Evolutionary conservation across 371 early-diverging fungal genomes (phyloP), one percentile per base, ranked within the genome.

Genomic region (Cladochytrium tenue): DNA sequence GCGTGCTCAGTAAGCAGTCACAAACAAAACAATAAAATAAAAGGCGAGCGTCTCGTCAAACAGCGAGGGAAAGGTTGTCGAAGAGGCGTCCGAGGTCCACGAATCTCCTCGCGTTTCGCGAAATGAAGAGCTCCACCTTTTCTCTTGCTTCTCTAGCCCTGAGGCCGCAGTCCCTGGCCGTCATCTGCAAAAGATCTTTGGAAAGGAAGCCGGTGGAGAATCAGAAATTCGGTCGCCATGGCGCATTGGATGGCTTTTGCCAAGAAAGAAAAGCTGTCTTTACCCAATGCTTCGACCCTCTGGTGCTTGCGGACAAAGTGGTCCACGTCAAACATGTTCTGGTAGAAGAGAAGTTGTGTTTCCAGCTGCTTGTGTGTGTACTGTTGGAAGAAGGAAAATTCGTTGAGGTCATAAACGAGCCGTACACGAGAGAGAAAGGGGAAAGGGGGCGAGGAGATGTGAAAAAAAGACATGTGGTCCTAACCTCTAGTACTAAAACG

Each of bases 291-390:
- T 32, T 2, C 52, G 26, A n/a, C 55, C 53, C 52, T 67, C 62
- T 52, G 53, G 43, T 36, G 53, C 15, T 61, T 25, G 25, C 57
- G 23, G 4, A 53, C 50, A 25, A 67, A 26, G 25, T 58, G 74
- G 10, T 80, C 76, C 28, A 63, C 55, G 36, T 84, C 81, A 63
- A 93, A 83, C 53, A 92, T 69, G 28, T 76, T 71, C 53, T 78
- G 80, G 62, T 76, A 88, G 69, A 82, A 92, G 60, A 75, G 76
- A 62, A 92, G 64, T 72, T 92, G 90, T 26, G 82, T 86, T 63
- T 87, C 85, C 23, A 93, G 77, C 60, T 53, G 51, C 31, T 72
- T 69, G 61, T 90, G 90, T 34, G 87, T 72, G 63, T 86, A 90
- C 81, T 84, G 53, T 32, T n/a, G n/a, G n/a, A n/a, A n/a, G n/a